Percentiles rank a stretch among this genome's conserved stretches.
These are phyloP conservation scores for Dioszegia crocea DNA, from an alignment of 768 basidiomycete species.

Conservation along the genomic window DNA sequence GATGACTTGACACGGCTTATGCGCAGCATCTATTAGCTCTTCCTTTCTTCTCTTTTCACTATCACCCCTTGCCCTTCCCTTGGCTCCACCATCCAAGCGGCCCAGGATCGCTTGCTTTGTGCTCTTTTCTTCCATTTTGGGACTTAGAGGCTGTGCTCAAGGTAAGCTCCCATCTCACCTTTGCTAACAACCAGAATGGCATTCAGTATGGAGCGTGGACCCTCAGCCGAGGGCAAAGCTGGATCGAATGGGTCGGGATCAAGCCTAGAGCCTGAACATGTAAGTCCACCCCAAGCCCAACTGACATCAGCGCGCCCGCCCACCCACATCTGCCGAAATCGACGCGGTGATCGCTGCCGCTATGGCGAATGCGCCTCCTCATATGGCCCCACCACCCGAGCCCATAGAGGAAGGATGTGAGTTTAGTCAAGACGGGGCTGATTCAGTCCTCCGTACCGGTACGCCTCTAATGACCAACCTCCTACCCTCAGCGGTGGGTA, in stretches of 20 bases:
- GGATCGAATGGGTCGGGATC: background rate
- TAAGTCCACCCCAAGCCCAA: too few species aligned
- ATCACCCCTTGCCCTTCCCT: too few species aligned
- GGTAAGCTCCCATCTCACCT: too few species aligned
- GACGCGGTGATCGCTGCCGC: constrained; percentile 88
- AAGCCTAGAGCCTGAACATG: background rate
- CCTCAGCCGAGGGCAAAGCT: background rate
- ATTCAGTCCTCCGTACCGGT: constrained; percentile 20
- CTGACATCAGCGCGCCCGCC: constrained; percentile 9
- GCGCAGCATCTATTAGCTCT: too few species aligned
- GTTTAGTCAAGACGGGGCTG: background rate
- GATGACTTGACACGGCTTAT: too few species aligned
- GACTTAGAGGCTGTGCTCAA: too few species aligned
- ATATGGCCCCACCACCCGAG: constrained; percentile 8
- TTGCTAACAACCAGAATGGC: background rate
- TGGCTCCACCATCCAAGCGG: too few species aligned
- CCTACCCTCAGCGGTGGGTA: constrained; percentile 40
- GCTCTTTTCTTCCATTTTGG: too few species aligned
- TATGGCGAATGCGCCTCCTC: constrained; percentile 64
- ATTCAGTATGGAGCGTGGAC: background rate
- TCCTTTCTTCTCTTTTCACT: too few species aligned
- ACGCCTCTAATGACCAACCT: constrained; percentile 42
- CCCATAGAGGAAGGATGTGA: constrained; percentile 20
- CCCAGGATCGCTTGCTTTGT: too few species aligned
- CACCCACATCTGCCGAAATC: constrained; percentile 64